phyloP scores from a whole-genome alignment of 495 filamentous ascomycete genomes.

The Hypoxylon lienhwacheense region DNA sequence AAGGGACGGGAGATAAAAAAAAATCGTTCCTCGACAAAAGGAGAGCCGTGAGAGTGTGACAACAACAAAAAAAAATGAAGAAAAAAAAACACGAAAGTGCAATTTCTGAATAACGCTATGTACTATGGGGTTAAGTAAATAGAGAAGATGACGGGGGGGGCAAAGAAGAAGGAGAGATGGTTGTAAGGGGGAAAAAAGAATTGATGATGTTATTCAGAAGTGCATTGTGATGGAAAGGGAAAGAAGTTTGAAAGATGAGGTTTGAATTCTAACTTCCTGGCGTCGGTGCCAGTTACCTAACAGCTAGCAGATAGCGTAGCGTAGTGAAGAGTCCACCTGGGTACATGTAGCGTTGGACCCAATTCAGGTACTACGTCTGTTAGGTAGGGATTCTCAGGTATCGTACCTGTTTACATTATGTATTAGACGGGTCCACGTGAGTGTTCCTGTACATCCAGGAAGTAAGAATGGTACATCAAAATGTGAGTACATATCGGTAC shows the following conservation, averaged over 20 bases:
- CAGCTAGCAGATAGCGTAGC: conserved; percentile 13
- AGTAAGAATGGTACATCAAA: too few species aligned
- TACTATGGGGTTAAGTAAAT: conserved; percentile 39
- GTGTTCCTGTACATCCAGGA: too few species aligned
- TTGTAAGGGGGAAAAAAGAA: conserved; percentile 39
- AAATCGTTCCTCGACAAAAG: conserved; percentile 32
- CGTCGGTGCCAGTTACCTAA: conserved; percentile 18
- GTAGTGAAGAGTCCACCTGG: not conserved
- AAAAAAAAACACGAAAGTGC: conserved; percentile 39
- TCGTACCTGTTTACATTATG: not conserved
- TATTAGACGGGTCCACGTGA: too few species aligned
- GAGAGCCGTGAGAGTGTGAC: conserved; percentile 34
- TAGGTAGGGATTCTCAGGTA: not conserved
- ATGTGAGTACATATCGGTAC: too few species aligned
- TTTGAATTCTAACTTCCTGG: conserved; percentile 21
- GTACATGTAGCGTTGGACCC: conserved; percentile 18
- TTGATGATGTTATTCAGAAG: conserved; percentile 48
- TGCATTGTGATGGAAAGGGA: conserved; percentile 41
- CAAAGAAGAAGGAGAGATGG: conserved; percentile 39
- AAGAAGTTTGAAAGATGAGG: conserved; percentile 41
- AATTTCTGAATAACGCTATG: conserved; percentile 42
- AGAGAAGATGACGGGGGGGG: conserved; percentile 36
- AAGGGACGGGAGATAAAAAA: conserved; percentile 32
- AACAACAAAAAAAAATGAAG: conserved; percentile 39
- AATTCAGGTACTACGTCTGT: conserved; percentile 11